phyloP scores from a whole-genome alignment of 495 filamentous ascomycete species.

The Podospora bellae-mahoneyi region DNA sequence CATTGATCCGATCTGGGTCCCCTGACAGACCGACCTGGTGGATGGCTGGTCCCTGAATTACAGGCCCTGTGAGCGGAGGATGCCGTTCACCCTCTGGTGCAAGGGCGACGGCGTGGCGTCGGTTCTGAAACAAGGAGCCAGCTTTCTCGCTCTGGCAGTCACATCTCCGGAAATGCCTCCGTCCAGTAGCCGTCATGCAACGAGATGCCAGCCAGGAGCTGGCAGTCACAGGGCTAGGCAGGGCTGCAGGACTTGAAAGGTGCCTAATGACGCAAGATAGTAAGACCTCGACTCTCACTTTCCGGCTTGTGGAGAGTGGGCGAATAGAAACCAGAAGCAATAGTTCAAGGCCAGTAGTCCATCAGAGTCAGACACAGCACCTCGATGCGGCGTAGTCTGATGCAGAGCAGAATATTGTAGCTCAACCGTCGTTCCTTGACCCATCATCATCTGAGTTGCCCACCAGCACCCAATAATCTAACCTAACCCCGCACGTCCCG shows the following conservation, averaged over 20 bases:
- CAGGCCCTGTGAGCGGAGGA: conserved; percentile 5
- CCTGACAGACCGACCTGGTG: neutral
- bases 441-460: neutral
- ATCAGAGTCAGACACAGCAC: no score
- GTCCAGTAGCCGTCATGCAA: neutral
- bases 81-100: neutral
- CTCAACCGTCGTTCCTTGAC: neutral
- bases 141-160: neutral
- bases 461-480: neutral
- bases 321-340: no score
- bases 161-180: conserved; percentile 2
- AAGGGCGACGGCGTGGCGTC: conserved; percentile 5
- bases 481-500: neutral
- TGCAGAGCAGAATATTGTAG: no score
- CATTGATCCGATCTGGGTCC: neutral
- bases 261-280: neutral
- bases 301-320: neutral
- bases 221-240: neutral
- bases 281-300: neutral
- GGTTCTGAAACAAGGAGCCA: conserved; percentile 2
- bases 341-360: no score
- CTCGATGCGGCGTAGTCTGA: neutral
- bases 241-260: neutral
- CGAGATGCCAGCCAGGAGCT: neutral
- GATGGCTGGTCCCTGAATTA: neutral